Conservation (phyloP, 139 green algal species). For the Chara braunii region DNA sequence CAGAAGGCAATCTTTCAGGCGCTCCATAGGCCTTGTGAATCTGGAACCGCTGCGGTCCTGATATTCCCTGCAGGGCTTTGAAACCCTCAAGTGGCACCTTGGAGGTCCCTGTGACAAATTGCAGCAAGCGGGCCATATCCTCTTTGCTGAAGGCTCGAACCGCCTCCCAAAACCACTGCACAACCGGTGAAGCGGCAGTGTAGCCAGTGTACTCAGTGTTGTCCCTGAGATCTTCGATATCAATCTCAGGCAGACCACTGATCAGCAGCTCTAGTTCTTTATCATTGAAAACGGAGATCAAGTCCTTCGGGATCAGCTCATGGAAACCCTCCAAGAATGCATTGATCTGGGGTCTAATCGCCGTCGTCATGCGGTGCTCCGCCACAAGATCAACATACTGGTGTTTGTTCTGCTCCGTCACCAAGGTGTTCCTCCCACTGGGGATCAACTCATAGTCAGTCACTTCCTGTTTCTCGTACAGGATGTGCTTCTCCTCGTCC, state of each 20-base stretch:
- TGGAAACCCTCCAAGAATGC: slow-evolving; percentile 82
- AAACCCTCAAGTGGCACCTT: slow-evolving; percentile 96
- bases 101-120: slow-evolving; percentile 77
- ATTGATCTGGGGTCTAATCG: slow-evolving; percentile 76
- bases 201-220: slow-evolving; percentile 92
- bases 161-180: slow-evolving; percentile 94
- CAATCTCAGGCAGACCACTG: slow-evolving; percentile 87
- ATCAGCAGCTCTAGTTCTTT: slow-evolving; percentile 98
- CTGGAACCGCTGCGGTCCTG: slow-evolving; percentile 88
- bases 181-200: slow-evolving; percentile 54
- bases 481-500: slow-evolving; percentile 42
- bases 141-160: slow-evolving; percentile 76
- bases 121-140: slow-evolving; percentile 78
- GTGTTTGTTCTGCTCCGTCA: slow-evolving; percentile 91
- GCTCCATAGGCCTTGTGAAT: slow-evolving; percentile 60
- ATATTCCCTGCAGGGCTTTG: slow-evolving; percentile 78
- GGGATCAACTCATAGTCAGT: slow-evolving; percentile 68
- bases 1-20: slow-evolving; percentile 62
- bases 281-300: slow-evolving; percentile 88
- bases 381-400: slow-evolving; percentile 92
- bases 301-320: slow-evolving; percentile 73
- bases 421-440: slow-evolving; percentile 59
- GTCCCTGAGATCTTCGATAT: slow-evolving; percentile 76
- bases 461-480: slow-evolving; percentile 38
- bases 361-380: slow-evolving; percentile 86